Evolutionary conservation across 2,329 filamentous ascomycete genomes (phyloP).

Genomic region (Stachybotrys echinatus): DNA sequence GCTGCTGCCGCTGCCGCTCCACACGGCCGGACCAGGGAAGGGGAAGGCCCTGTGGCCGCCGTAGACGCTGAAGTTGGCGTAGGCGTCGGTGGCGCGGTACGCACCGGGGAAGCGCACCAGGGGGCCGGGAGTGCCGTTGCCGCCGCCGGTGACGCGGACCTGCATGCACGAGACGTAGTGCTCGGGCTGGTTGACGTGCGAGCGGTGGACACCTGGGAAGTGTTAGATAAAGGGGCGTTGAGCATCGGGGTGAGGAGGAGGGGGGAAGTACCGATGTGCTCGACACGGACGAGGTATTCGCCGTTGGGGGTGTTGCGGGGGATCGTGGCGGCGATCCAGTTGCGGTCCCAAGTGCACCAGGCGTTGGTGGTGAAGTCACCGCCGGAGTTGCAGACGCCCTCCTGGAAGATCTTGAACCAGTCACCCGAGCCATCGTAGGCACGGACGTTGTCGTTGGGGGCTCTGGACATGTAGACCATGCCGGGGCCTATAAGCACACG

Average conservation of each 20-base stretch:
- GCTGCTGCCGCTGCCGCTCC: not conserved
- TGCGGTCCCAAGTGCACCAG: constrained; percentile 1
- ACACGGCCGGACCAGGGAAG: constrained; percentile 1
- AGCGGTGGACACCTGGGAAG: not conserved
- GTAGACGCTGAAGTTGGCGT: constrained; percentile 3
- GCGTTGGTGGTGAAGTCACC: constrained; percentile 2
- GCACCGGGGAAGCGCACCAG: constrained; percentile 1
- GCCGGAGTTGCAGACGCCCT: constrained; percentile 1
- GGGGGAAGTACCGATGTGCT: not conserved
- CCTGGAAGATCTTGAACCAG: constrained; percentile 7
- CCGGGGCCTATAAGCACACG: constrained; percentile 8
- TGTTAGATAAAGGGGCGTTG: not conserved
- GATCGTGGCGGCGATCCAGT: constrained; percentile 2
- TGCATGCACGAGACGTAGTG: constrained; percentile 2
- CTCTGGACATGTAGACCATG: constrained; percentile 19
- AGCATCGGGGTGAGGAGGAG: too few relatives aligned
- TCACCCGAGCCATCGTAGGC: constrained; percentile 20
- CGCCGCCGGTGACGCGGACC: constrained; percentile 1
- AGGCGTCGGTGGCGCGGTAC: constrained; percentile 1
- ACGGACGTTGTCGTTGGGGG: constrained; percentile 16
- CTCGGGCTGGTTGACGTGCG: constrained; percentile 2
- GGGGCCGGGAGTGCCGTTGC: constrained; percentile 1
- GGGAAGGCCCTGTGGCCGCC: not conserved
- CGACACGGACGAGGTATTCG: constrained; percentile 1
- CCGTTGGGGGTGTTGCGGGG: constrained; percentile 2